These are phyloP conservation scores for Naganishia vaughanmartiniae DNA, from an alignment of 768 basidiomycete species.

Conservation along the genomic window DNA sequence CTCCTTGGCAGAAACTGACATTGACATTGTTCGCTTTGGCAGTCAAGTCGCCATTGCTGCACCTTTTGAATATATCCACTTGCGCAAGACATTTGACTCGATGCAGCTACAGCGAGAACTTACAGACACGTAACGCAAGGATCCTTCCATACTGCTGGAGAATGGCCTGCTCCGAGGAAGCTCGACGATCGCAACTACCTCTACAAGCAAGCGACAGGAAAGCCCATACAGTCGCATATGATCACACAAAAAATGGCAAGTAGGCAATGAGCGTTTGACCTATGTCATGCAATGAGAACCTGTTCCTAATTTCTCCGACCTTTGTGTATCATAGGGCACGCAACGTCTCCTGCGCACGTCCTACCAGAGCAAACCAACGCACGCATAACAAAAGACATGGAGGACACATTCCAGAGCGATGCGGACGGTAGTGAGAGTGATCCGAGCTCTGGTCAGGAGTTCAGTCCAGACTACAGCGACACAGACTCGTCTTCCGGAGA, in stretches of 20 bases:
- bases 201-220: neutral
- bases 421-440: conserved; percentile 13
- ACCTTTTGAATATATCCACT: neutral
- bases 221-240: neutral
- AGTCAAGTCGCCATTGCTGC: neutral
- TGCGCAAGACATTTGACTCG: neutral
- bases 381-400: neutral
- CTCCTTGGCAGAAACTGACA: too few species aligned
- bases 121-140: neutral
- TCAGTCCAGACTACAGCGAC: conserved; percentile 23
- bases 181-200: neutral
- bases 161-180: conserved; percentile 1
- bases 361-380: neutral
- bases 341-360: neutral
- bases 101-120: neutral
- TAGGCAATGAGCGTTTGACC: neutral
- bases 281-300: neutral
- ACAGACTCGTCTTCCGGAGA: conserved; percentile 19
- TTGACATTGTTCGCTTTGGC: neutral
- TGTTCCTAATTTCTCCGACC: neutral
- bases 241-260: neutral
- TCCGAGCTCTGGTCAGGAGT: conserved; percentile 19
- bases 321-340: neutral
- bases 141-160: neutral
- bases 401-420: neutral